Percentiles rank a stretch among this genome's conserved stretches.
Evolutionary conservation across 1,139 yeast species (phyloP).

Genomic region (Magnusiomyces tetraspermus): DNA sequence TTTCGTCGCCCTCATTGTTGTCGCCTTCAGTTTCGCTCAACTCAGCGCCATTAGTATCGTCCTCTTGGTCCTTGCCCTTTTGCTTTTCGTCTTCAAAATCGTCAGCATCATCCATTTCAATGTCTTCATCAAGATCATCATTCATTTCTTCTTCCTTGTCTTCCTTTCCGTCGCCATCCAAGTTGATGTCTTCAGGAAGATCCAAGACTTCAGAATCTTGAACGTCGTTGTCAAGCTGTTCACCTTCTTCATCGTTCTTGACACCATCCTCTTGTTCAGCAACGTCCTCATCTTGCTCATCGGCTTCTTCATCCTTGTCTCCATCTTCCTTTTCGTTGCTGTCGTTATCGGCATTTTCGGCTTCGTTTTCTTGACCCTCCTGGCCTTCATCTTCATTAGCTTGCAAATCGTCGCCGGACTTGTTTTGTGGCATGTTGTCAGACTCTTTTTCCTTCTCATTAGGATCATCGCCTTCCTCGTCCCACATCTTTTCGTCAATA

Average conservation of each 20-base stretch:
- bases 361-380: conserved; percentile 39
- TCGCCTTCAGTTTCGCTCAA: conserved; percentile 29
- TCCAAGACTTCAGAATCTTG: conserved; percentile 78
- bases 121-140: conserved; percentile 30
- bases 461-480: conserved; percentile 68
- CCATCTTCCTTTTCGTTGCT: conserved; percentile 16
- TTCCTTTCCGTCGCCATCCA: conserved; percentile 57
- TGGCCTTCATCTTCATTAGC: conserved; percentile 71
- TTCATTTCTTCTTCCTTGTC: conserved; percentile 30
- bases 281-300: conserved; percentile 36
- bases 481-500: conserved; percentile 98
- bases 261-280: conserved; percentile 36
- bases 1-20: conserved; percentile 33
- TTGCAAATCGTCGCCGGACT: conserved; percentile 44
- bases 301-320: conserved; percentile 28
- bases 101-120: conserved; percentile 31
- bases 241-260: conserved; percentile 51
- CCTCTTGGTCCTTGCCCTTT: conserved; percentile 24
- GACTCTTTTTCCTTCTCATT: conserved; percentile 58
- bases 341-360: conserved; percentile 23
- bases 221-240: conserved; percentile 58
- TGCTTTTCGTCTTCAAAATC: conserved; percentile 38
- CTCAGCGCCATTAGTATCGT: conserved; percentile 32
- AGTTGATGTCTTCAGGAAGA: conserved; percentile 76
- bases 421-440: conserved; percentile 53